Evolutionary conservation across 148 eudicot genomes (phyloP).

Genomic region (Rhododendron henanense): DNA sequence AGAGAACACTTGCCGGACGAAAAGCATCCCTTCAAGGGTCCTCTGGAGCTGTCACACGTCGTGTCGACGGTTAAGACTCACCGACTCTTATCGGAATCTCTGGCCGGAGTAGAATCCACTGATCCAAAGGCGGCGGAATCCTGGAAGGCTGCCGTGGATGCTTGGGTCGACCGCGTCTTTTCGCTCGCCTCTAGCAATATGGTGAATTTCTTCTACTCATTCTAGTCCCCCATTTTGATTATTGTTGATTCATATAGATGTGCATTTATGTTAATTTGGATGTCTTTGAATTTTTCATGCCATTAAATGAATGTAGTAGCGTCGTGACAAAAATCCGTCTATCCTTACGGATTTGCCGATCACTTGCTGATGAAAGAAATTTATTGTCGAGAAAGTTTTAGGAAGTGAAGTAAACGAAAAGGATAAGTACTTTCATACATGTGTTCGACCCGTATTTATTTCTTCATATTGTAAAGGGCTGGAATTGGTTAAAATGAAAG

Average conservation of each 20-base stretch:
- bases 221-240: not conserved
- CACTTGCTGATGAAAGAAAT: not conserved
- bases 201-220: slow-evolving; percentile 32
- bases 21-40: slow-evolving; percentile 41
- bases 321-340: not conserved
- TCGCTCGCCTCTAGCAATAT: slow-evolving; percentile 42
- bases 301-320: not conserved
- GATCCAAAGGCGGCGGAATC: slow-evolving; percentile 32
- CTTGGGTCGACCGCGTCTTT: slow-evolving; percentile 62
- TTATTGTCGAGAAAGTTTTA: not conserved
- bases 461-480: no score
- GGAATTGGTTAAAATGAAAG: no score
- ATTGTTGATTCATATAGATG: not conserved
- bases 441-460: no score
- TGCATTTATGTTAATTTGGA: not conserved
- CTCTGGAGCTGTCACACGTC: slow-evolving; percentile 41
- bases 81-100: slow-evolving; percentile 48
- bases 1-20: slow-evolving; percentile 57
- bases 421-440: no score
- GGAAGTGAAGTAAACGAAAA: not conserved
- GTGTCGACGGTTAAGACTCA: slow-evolving; percentile 50
- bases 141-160: slow-evolving; percentile 63
- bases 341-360: not conserved
- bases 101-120: slow-evolving; percentile 4
- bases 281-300: not conserved